phyloP scores from a whole-genome alignment of 2,329 filamentous ascomycete species.

The Ambrosiella cleistominuta region DNA sequence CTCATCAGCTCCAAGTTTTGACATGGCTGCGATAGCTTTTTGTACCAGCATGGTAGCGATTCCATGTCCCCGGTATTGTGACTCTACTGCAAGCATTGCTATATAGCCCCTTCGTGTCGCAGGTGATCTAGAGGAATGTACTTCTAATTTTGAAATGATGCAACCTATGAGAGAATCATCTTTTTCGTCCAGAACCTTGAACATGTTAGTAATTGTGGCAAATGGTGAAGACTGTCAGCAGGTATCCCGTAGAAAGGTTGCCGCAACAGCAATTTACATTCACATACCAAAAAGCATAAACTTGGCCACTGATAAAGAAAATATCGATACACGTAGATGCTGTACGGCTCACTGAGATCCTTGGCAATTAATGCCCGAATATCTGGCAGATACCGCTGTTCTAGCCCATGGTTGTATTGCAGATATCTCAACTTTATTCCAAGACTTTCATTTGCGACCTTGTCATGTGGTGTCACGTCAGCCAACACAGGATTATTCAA shows the following conservation, averaged over 20 bases:
- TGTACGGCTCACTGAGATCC: slow-evolving; percentile 93
- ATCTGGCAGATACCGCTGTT: slow-evolving; percentile 54
- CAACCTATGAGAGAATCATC: slow-evolving; percentile 62
- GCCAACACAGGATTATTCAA: no score
- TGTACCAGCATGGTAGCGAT: slow-evolving; percentile 82
- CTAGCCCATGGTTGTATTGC: slow-evolving; percentile 44
- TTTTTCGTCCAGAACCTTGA: slow-evolving; percentile 40
- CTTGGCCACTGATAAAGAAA: slow-evolving; percentile 97
- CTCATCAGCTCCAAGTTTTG: slow-evolving; percentile 67
- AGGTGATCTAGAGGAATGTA: slow-evolving; percentile 64
- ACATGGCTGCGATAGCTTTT: slow-evolving; percentile 83
- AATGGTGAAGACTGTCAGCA: neutral
- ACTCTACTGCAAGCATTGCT: slow-evolving; percentile 88
- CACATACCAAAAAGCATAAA: slow-evolving; percentile 75
- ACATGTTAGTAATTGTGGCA: neutral
- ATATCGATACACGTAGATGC: slow-evolving; percentile 97
- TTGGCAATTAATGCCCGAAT: slow-evolving; percentile 90
- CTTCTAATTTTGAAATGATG: slow-evolving; percentile 85
- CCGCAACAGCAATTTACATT: neutral
- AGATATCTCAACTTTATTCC: slow-evolving; percentile 35
- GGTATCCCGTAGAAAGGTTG: neutral
- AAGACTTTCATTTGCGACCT: slow-evolving; percentile 1
- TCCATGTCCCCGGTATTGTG: slow-evolving; percentile 62
- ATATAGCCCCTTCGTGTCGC: slow-evolving; percentile 76
- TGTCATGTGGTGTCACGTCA: no score